Evolutionary conservation across 148 eudicot species (phyloP).

Genomic region (Polygonum aviculare): DNA sequence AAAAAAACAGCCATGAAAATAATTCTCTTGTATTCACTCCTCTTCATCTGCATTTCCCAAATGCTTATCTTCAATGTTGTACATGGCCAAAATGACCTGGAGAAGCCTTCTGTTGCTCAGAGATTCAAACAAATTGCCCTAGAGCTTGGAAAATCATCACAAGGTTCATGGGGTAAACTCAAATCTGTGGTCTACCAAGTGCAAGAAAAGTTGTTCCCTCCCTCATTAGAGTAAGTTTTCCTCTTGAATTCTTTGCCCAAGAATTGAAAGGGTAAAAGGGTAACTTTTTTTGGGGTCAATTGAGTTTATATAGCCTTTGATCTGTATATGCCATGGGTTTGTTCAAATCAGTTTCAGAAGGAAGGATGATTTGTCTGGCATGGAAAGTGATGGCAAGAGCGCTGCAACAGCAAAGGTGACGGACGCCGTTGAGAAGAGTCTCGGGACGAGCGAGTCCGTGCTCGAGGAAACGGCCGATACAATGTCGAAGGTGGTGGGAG

Average conservation of each 20-base stretch:
- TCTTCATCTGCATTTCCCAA: conserved; percentile 15
- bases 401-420: conserved; percentile 9
- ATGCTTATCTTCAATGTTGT: background rate
- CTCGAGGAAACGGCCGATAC: conserved; percentile 32
- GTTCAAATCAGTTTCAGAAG: conserved; percentile 19
- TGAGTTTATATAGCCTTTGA: background rate
- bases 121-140: conserved; percentile 10
- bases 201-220: conserved; percentile 26
- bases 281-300: too few species aligned
- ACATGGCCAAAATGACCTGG: background rate
- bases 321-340: background rate
- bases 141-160: conserved; percentile 12
- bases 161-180: conserved; percentile 22
- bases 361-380: background rate
- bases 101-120: conserved; percentile 2
- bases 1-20: background rate
- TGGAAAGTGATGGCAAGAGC: background rate
- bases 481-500: conserved; percentile 24
- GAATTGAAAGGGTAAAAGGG: background rate
- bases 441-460: conserved; percentile 20
- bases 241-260: background rate
- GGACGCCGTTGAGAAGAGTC: conserved; percentile 26
- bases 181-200: conserved; percentile 16
- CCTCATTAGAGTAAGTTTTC: conserved; percentile 26
- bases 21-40: background rate